Evolutionary conservation across 1,284 basidiomycete species (phyloP).

Genomic region (Leccinum idahoense): DNA sequence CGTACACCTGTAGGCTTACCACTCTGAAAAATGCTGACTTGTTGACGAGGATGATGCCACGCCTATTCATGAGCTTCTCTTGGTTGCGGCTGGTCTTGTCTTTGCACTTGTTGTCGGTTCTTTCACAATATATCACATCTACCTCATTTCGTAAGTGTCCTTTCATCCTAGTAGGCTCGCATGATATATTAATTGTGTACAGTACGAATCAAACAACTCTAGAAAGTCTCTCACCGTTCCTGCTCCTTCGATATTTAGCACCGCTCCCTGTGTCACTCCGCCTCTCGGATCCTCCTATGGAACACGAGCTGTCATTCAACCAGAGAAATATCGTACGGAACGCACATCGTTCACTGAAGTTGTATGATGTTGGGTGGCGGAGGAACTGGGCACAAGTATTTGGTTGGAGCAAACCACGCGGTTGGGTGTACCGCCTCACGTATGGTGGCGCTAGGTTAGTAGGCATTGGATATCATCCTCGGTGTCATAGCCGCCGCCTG

Average conservation of each 20-base stretch:
- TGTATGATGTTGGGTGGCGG: slow-evolving; percentile 77
- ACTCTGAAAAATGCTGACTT: slow-evolving; percentile 7
- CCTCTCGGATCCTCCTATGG: slow-evolving; percentile 64
- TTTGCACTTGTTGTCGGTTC: slow-evolving; percentile 71
- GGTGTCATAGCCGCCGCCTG: background rate
- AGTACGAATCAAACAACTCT: slow-evolving; percentile 86
- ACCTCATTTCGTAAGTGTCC: slow-evolving; percentile 69
- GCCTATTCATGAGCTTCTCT: slow-evolving; percentile 67
- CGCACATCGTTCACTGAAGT: slow-evolving; percentile 59
- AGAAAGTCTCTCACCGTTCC: slow-evolving; percentile 74
- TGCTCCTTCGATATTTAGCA: slow-evolving; percentile 66
- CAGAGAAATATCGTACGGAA: slow-evolving; percentile 67
- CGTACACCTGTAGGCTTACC: background rate
- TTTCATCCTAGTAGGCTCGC: background rate
- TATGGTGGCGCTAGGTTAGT: slow-evolving; percentile 63
- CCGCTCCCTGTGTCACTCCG: slow-evolving; percentile 46
- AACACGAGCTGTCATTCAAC: slow-evolving; percentile 66
- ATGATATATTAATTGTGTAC: slow-evolving; percentile 3
- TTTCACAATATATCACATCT: slow-evolving; percentile 75
- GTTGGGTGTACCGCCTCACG: slow-evolving; percentile 49
- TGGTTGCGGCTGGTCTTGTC: slow-evolving; percentile 57
- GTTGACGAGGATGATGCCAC: slow-evolving; percentile 51
- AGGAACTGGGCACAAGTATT: slow-evolving; percentile 67
- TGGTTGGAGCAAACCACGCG: slow-evolving; percentile 46
- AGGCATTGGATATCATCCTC: slow-evolving; percentile 1